Evolutionary conservation across 306 rosid species (phyloP).

Genomic region (Fragaria iinumae): DNA sequence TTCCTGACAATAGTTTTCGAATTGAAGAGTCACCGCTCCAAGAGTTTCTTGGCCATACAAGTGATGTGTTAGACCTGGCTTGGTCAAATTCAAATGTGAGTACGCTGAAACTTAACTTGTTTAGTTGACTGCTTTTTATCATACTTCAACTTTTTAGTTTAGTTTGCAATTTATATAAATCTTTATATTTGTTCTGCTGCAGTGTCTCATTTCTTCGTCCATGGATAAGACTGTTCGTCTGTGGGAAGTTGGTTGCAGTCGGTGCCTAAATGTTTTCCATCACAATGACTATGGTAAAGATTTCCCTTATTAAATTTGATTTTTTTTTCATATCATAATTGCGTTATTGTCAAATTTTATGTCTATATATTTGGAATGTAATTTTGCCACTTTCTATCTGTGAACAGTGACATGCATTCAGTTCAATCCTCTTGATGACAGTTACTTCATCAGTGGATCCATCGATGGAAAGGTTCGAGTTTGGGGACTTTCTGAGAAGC

Average conservation of each 20-base stretch:
- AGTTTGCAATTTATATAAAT: conserved; percentile 18
- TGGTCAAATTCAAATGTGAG: conserved; percentile 94
- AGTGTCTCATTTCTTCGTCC: conserved; percentile 90
- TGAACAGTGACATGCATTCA: conserved; percentile 82
- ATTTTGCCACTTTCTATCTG: conserved; percentile 21
- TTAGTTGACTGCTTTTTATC: neutral
- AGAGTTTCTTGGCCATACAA: conserved; percentile 67
- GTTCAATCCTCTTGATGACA: conserved; percentile 72
- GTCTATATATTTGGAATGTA: neutral
- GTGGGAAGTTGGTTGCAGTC: conserved; percentile 64
- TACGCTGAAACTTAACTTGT: conserved; percentile 7
- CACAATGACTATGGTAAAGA: conserved; percentile 76
- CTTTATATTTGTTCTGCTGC: conserved; percentile 32
- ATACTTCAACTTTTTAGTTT: neutral
- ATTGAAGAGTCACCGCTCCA: conserved; percentile 69
- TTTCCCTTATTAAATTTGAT: neutral
- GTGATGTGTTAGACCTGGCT: conserved; percentile 85
- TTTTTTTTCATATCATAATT: neutral
- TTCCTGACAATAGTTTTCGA: conserved; percentile 66
- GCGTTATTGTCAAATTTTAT: neutral
- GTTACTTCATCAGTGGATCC: conserved; percentile 85
- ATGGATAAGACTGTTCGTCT: conserved; percentile 82
- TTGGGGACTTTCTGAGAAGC: conserved; percentile 69
- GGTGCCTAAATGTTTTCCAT: conserved; percentile 53
- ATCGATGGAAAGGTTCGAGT: conserved; percentile 86